phyloP scores from a whole-genome alignment of 768 basidiomycete genomes.

The Rubroboletus pulcherrimus region DNA sequence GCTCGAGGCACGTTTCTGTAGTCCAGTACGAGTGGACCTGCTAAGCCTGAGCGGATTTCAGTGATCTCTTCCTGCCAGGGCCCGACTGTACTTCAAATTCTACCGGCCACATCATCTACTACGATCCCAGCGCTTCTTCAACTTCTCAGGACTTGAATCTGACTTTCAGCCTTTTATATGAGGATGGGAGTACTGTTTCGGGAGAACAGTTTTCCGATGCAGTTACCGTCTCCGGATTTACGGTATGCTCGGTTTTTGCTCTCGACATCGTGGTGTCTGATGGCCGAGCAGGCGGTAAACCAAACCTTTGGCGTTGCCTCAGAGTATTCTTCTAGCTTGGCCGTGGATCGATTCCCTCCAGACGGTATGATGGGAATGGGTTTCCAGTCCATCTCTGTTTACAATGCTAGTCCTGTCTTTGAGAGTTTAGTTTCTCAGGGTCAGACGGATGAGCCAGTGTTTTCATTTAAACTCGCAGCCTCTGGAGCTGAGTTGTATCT shows the following conservation, averaged over 20 bases:
- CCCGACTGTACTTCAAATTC: conserved; percentile 24
- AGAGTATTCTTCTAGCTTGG: conserved; percentile 4
- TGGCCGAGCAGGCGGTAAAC: background rate
- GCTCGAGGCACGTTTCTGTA: conserved; percentile 16
- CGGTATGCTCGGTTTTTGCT: background rate
- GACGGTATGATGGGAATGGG: conserved; percentile 40
- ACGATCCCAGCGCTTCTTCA: conserved; percentile 23
- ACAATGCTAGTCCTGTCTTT: conserved; percentile 34
- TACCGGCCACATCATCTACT: conserved; percentile 32
- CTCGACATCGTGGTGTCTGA: background rate
- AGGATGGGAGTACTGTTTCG: background rate
- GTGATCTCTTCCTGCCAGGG: conserved; percentile 30
- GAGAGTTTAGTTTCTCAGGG: conserved; percentile 39
- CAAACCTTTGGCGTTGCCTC: conserved; percentile 18
- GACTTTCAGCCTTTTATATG: background rate
- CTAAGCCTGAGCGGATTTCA: background rate
- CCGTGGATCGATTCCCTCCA: conserved; percentile 1
- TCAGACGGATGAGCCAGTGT: conserved; percentile 30
- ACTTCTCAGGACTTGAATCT: background rate
- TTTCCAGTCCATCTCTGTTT: conserved; percentile 37
- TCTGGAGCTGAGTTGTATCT: conserved; percentile 45
- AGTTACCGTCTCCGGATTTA: conserved; percentile 8
- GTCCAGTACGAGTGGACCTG: too few relatives aligned
- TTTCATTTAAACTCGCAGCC: conserved; percentile 46
- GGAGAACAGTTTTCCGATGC: conserved; percentile 12